Evolutionary conservation across 805 yeast species (phyloP).

Genomic region (Blastobotrys attinorum): DNA sequence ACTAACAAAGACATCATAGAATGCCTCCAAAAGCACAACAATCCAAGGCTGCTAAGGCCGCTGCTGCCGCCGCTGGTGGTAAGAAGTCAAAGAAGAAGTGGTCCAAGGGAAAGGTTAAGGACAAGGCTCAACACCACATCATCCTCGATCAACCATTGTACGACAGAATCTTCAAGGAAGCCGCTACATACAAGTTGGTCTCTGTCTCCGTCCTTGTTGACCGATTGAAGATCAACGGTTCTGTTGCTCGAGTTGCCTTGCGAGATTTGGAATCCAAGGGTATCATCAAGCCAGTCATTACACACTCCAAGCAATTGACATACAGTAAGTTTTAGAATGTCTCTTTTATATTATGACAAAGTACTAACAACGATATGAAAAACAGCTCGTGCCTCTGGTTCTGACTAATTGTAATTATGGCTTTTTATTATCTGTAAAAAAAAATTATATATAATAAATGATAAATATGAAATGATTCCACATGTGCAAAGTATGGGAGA

Average conservation of each 20-base stretch:
- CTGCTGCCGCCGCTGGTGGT: constrained; percentile 99
- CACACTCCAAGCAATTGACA: constrained; percentile 94
- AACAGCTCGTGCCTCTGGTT: constrained; percentile 15
- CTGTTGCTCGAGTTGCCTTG: constrained; percentile 97
- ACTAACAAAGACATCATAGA: constrained; percentile 28
- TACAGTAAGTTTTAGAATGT: constrained; percentile 50
- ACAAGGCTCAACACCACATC: constrained; percentile 98
- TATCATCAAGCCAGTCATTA: constrained; percentile 85
- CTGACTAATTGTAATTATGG: constrained; percentile 11
- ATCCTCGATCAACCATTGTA: constrained; percentile 95
- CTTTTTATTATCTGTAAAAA: constrained; percentile 2
- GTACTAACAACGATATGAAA: not conserved
- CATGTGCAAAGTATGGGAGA: too few species aligned
- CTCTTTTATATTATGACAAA: not conserved
- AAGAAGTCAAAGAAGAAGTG: constrained; percentile 99
- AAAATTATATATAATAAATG: not conserved
- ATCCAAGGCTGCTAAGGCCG: constrained; percentile 99
- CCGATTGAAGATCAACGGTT: constrained; percentile 98
- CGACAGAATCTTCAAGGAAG: constrained; percentile 99
- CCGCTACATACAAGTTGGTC: constrained; percentile 96
- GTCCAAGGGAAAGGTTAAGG: constrained; percentile 99
- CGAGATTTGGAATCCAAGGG: constrained; percentile 93
- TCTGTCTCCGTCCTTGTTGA: constrained; percentile 98
- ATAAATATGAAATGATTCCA: too few species aligned
- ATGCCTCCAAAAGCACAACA: constrained; percentile 99